Base-by-base conservation (phyloP, 1,284 basidiomycete species). In the Polyporus tsugae region DNA sequence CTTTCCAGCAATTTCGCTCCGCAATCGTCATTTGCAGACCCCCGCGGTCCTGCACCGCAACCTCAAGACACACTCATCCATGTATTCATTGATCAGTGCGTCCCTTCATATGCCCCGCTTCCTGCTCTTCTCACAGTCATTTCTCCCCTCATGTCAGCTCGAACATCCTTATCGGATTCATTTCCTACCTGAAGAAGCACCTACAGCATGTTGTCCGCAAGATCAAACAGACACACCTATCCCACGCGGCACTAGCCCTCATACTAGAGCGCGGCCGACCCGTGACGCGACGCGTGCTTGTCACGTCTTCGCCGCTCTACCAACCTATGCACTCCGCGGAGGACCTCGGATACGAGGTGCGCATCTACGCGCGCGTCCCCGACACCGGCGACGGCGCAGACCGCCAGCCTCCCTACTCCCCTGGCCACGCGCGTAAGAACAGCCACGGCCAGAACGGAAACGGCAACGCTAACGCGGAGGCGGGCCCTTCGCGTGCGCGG, bases 21-120 rank as follows among this genome's bases (percentile, higher is more conserved):
- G 55, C 52, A 66, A 22, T 64, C 66, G 78, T 81, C 63, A 82
- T 85, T 65, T 66, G 79, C 88, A 38, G 89, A 90, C 73, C 83
- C 85, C 39, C 82, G 86, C 63, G 87, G 86, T 41, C 85, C 85
- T 29, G 78, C 78, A n/a, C 82, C 84, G 17, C 75, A 75, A 46
- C 75, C 82, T 35, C 83, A 82, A 52, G 90, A 92, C 74, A 86
- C 87, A 13, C 78, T 91, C 71, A 87, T 93, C 57, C 94, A 96
- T 80, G 87, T 96, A 73, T 96, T 95, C 79, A 86, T 96, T 70
- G 95, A 96, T 78, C 93, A 96, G 93, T 95, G 75, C 58, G 75
- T 80, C 41, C 19, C 63, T 59, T 62, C 29, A 66, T 71, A 68
- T 63, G 53, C 68, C 57, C 61, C 66, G 9, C 62, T 29, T 62